Evolutionary conservation across 345 rosid species (phyloP).

Genomic region (Corymbia maculata): DNA sequence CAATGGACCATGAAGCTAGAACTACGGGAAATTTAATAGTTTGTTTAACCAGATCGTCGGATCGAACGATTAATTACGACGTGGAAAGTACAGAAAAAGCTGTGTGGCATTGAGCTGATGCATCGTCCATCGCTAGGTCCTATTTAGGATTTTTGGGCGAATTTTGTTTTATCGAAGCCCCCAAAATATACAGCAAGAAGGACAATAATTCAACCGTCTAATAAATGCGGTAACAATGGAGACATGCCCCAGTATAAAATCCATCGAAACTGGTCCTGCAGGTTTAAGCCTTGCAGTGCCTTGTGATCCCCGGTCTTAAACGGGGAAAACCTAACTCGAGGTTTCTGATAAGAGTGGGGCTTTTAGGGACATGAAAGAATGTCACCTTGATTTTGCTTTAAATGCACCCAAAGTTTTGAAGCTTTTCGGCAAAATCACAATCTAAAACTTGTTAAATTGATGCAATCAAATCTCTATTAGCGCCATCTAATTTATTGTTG

Average conservation of each 20-base stretch:
- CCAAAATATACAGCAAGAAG: neutral
- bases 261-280: neutral
- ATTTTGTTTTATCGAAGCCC: too few species aligned
- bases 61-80: neutral
- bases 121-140: neutral
- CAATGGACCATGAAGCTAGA: neutral
- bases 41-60: neutral
- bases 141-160: too few species aligned
- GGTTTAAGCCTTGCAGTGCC: neutral
- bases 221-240: neutral
- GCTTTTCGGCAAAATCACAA: neutral
- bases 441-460: neutral
- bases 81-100: neutral
- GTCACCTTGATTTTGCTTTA: neutral
- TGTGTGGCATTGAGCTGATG: neutral
- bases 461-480: neutral
- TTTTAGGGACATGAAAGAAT: neutral
- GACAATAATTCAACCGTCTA: neutral
- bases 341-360: neutral
- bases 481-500: neutral
- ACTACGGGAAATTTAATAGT: neutral
- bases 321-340: neutral
- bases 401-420: neutral
- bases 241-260: neutral
- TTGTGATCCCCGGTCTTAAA: neutral